A percentile compares a stretch with the other conserved stretches of the same genome.
These are phyloP conservation scores for Clonostachys chloroleuca DNA, from an alignment of 2,329 filamentous ascomycete genomes.

Conservation along the genomic window DNA sequence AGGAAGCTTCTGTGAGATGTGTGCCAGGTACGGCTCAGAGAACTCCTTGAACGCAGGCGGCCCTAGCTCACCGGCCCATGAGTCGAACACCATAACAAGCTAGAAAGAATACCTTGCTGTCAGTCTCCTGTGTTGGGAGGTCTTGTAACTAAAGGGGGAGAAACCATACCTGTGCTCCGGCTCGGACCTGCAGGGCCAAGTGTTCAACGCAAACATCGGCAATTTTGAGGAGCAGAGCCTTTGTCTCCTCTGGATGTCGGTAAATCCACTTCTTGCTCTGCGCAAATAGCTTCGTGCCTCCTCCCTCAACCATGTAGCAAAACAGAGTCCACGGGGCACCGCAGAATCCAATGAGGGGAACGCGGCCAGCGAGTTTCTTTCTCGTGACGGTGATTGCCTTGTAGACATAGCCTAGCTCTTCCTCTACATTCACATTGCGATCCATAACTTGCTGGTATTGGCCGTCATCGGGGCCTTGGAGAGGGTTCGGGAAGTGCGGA, in stretches of 20 bases:
- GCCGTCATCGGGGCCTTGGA: constrained; percentile 72
- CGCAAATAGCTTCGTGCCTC: constrained; percentile 90
- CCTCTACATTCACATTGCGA: constrained; percentile 76
- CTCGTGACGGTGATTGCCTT: constrained; percentile 89
- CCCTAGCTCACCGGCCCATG: constrained; percentile 92
- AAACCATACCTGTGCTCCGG: constrained; percentile 73
- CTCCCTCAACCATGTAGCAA: constrained; percentile 99
- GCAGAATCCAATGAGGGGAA: constrained; percentile 94
- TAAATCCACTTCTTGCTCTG: constrained; percentile 97
- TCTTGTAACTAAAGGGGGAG: not conserved
- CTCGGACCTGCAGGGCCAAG: constrained; percentile 84
- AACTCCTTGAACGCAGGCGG: constrained; percentile 81
- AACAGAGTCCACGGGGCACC: constrained; percentile 95
- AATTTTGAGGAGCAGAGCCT: constrained; percentile 84
- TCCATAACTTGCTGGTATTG: constrained; percentile 78
- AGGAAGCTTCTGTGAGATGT: constrained; percentile 80
- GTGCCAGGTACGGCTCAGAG: constrained; percentile 77
- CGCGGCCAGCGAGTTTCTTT: constrained; percentile 79
- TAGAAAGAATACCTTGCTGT: constrained; percentile 19
- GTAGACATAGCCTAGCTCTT: constrained; percentile 91
- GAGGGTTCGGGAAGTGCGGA: constrained; percentile 85
- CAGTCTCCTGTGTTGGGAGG: not conserved
- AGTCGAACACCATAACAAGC: constrained; percentile 96
- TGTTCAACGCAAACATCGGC: constrained; percentile 93
- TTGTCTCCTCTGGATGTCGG: constrained; percentile 75